These are phyloP conservation scores for Plantago major DNA, from an alignment of 257 asterid genomes.

Conservation along the genomic window DNA sequence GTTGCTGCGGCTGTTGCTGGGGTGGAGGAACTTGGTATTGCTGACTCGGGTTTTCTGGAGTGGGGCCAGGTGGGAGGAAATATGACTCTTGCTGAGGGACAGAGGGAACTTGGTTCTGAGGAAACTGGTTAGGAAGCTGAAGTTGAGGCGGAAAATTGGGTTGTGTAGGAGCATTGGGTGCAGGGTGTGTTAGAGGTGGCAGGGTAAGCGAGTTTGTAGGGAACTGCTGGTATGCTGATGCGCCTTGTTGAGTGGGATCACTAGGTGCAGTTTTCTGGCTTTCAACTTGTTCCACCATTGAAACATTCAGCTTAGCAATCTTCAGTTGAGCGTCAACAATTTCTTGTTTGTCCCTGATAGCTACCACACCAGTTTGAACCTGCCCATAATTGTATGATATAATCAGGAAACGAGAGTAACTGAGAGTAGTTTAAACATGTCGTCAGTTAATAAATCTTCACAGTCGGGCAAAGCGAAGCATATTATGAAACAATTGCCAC, in stretches of 20 bases:
- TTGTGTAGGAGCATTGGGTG: conserved; percentile 50
- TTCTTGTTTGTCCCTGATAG: conserved; percentile 77
- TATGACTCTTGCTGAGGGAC: conserved; percentile 57
- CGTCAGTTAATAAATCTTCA: not conserved
- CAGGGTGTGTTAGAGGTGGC: conserved; percentile 40
- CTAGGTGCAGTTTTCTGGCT: conserved; percentile 34
- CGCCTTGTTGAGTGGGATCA: conserved; percentile 42
- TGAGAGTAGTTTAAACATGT: conserved; percentile 7
- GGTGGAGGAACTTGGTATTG: conserved; percentile 53
- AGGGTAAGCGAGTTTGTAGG: conserved; percentile 37
- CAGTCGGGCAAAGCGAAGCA: not conserved
- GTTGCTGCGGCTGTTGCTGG: conserved; percentile 29
- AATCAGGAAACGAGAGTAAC: conserved; percentile 14
- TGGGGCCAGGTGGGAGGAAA: conserved; percentile 51
- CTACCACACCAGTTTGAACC: conserved; percentile 72
- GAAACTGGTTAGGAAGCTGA: conserved; percentile 54
- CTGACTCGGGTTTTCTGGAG: conserved; percentile 50
- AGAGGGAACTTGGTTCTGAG: conserved; percentile 49
- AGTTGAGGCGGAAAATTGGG: conserved; percentile 43
- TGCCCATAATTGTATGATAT: conserved; percentile 28
- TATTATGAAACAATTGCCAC: no score
- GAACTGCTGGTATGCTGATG: conserved; percentile 51
- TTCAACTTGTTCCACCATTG: conserved; percentile 52
- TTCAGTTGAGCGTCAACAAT: conserved; percentile 61
- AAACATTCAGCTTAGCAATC: conserved; percentile 56